Evolutionary conservation across 2,329 filamentous ascomycete species (phyloP).

Genomic region (Beauveria sp.): DNA sequence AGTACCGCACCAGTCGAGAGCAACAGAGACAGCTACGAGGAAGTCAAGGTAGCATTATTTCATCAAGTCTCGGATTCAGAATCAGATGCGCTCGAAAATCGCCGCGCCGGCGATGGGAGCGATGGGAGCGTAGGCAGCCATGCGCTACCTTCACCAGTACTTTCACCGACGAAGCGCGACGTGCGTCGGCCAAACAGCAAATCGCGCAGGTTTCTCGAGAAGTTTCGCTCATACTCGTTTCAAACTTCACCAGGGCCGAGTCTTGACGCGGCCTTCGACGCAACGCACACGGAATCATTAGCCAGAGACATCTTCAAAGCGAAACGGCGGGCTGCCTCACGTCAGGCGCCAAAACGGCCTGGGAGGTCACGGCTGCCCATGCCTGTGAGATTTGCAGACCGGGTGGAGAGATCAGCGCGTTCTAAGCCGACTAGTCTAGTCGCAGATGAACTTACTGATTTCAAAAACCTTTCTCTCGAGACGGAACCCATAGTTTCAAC

Average conservation of each 20-base stretch:
- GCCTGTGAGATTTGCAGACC: slow-evolving; percentile 5
- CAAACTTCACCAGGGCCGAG: background rate
- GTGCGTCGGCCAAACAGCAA: background rate
- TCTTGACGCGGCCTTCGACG: background rate
- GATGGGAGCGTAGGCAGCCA: background rate
- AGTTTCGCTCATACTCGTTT: background rate
- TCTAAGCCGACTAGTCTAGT: background rate
- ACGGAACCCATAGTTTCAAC: background rate
- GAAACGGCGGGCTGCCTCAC: background rate
- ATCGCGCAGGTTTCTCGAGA: background rate
- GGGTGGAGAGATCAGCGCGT: background rate
- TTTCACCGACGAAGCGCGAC: background rate
- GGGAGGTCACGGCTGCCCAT: background rate
- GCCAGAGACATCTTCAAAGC: background rate
- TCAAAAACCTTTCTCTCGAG: background rate
- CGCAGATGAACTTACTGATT: background rate
- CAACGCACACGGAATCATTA: background rate
- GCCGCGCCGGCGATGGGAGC: background rate
- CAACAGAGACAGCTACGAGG: background rate
- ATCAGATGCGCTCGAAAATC: background rate
- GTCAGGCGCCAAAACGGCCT: background rate
- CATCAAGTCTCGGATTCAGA: background rate
- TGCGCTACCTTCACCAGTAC: background rate
- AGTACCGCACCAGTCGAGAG: background rate
- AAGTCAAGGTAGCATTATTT: background rate